Percentiles rank a stretch among this genome's conserved stretches.
Evolutionary conservation across 345 rosid species (phyloP).

Genomic region (Carallia brachiata): DNA sequence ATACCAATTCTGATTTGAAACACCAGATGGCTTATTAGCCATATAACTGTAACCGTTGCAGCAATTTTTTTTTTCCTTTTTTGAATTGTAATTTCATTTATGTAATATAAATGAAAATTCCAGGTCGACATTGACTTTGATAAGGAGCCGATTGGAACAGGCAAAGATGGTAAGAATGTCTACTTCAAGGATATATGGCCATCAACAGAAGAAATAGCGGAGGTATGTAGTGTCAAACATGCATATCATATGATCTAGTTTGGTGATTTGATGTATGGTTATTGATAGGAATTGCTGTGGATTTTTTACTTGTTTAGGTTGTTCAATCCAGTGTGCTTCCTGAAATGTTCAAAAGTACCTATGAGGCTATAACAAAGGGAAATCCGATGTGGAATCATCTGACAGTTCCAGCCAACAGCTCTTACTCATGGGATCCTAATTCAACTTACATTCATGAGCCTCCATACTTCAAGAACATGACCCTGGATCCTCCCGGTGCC

Average conservation of each 20-base stretch:
- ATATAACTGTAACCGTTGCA: background rate
- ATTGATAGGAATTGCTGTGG: slow-evolving; percentile 12
- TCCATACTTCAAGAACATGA: slow-evolving; percentile 92
- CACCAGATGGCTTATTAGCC: background rate
- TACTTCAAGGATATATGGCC: slow-evolving; percentile 97
- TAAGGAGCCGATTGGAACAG: slow-evolving; percentile 85
- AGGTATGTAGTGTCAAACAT: slow-evolving; percentile 45
- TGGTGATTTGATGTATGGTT: slow-evolving; percentile 9
- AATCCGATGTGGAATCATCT: slow-evolving; percentile 92
- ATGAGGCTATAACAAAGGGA: slow-evolving; percentile 91
- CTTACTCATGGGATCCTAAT: slow-evolving; percentile 79
- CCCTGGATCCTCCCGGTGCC: slow-evolving; percentile 87
- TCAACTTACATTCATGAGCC: slow-evolving; percentile 99
- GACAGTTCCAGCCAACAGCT: slow-evolving; percentile 51
- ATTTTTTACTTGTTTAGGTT: slow-evolving; percentile 42
- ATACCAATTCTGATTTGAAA: background rate
- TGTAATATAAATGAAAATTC: slow-evolving; percentile 8
- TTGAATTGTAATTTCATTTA: background rate
- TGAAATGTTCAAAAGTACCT: slow-evolving; percentile 89
- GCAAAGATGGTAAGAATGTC: slow-evolving; percentile 77
- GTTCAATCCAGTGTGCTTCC: slow-evolving; percentile 94
- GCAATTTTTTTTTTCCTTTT: background rate
- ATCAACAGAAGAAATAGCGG: slow-evolving; percentile 77
- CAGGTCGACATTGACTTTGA: slow-evolving; percentile 97
- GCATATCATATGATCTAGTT: background rate